Percentiles rank a stretch among this genome's conserved stretches.
Conservation (phyloP, 2,329 filamentous ascomycete species). For the Blastomyces percursus region DNA sequence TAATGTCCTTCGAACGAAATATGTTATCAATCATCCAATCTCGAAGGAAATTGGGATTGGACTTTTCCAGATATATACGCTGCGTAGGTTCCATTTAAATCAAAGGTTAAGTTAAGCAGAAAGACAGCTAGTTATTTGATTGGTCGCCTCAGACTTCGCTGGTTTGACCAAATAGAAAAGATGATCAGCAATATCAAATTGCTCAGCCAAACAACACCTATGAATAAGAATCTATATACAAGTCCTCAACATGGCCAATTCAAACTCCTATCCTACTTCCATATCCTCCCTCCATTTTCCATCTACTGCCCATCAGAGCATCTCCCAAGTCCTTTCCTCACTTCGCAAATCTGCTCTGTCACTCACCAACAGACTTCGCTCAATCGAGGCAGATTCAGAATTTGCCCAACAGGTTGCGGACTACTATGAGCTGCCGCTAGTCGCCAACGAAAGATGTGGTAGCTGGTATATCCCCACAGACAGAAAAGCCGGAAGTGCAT, state of each 20-base stretch:
- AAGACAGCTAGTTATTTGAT: neutral
- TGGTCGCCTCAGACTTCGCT: neutral
- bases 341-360: constrained; percentile 68
- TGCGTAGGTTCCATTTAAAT: too few relatives aligned
- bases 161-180: neutral
- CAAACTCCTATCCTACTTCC: constrained; percentile 25
- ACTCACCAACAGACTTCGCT: constrained; percentile 68
- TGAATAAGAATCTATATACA: neutral
- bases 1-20: neutral
- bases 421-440: constrained; percentile 51
- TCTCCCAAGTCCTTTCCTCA: constrained; percentile 58
- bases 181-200: neutral
- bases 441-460: constrained; percentile 91
- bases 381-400: constrained; percentile 62
- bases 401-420: constrained; percentile 56
- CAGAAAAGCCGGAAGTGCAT: constrained; percentile 60
- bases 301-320: constrained; percentile 44
- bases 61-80: too few relatives aligned
- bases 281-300: constrained; percentile 44
- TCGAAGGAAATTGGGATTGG: neutral
- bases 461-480: constrained; percentile 77
- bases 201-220: neutral
- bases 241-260: constrained; percentile 17
- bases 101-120: neutral
- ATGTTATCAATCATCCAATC: neutral